phyloP scores from a whole-genome alignment of 1,139 yeast species.

The Candida smagusa region DNA sequence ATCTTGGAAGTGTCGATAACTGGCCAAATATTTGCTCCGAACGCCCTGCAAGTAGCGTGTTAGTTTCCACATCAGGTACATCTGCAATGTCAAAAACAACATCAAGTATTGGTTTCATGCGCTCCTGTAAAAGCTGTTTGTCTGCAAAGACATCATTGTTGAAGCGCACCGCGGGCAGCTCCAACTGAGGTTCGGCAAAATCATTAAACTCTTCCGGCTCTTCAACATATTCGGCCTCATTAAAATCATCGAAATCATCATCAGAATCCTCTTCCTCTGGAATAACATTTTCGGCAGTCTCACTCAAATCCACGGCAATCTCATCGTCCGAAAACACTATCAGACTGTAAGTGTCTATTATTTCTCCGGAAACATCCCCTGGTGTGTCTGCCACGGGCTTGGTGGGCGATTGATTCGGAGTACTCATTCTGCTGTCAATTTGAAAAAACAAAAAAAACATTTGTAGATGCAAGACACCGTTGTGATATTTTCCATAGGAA shows the following conservation, averaged over 20 bases:
- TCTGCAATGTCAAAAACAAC: conserved; percentile 16
- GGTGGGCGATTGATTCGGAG: conserved; percentile 5
- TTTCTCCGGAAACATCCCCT: conserved; percentile 7
- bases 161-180: conserved; percentile 6
- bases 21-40: conserved; percentile 29
- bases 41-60: conserved; percentile 22
- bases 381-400: conserved; percentile 3
- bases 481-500: conserved; percentile 40
- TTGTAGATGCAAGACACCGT: conserved; percentile 11
- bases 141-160: conserved; percentile 16
- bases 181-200: conserved; percentile 27
- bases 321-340: conserved; percentile 2
- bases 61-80: neutral
- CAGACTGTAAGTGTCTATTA: conserved; percentile 6
- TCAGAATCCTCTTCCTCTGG: conserved; percentile 4
- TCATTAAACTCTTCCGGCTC: conserved; percentile 17
- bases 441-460: neutral
- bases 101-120: conserved; percentile 19
- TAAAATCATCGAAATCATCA: conserved; percentile 15
- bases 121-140: conserved; percentile 11
- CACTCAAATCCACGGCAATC: conserved; percentile 1
- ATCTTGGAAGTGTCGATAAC: conserved; percentile 38
- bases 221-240: conserved; percentile 8
- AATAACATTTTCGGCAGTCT: neutral
- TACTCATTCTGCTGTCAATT: conserved; percentile 1